A percentile compares a stretch with the other conserved stretches of the same genome.
phyloP scores from a whole-genome alignment of 164 flowering plant species.

The Magnolia sinica region DNA sequence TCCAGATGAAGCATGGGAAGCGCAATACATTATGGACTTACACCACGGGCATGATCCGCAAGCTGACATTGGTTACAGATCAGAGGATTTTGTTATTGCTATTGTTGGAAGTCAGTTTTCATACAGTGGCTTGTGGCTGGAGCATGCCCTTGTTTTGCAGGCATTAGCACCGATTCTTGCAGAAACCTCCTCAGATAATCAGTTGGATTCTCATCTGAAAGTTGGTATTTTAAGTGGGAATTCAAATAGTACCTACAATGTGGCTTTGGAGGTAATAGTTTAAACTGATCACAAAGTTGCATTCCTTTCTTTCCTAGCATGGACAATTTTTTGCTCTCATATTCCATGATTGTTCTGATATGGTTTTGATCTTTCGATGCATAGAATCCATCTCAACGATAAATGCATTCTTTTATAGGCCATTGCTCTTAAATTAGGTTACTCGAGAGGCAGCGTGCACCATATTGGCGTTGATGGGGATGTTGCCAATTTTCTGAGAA shows the following conservation, averaged over 20 bases:
- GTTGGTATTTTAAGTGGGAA: conserved; percentile 54
- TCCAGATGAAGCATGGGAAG: conserved; percentile 72
- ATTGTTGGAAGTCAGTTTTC: conserved; percentile 73
- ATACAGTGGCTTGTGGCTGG: conserved; percentile 89
- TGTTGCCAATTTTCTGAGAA: conserved; percentile 37
- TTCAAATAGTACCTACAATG: conserved; percentile 52
- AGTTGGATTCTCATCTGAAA: conserved; percentile 47
- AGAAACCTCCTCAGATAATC: conserved; percentile 28
- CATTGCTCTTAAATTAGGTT: conserved; percentile 61
- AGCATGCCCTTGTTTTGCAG: conserved; percentile 74
- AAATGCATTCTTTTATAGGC: conserved; percentile 37
- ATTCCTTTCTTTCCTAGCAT: background rate
- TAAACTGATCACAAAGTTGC: background rate
- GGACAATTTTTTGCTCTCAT: background rate
- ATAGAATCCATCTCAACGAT: background rate
- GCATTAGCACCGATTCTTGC: conserved; percentile 63
- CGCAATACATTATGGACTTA: conserved; percentile 32
- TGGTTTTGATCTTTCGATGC: conserved; percentile 1
- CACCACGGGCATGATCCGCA: conserved; percentile 32
- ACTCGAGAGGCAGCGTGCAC: conserved; percentile 58
- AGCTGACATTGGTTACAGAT: conserved; percentile 37
- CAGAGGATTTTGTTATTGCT: conserved; percentile 59
- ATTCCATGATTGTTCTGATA: background rate
- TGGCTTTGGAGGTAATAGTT: conserved; percentile 66
- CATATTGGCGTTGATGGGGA: conserved; percentile 47